These are phyloP conservation scores for Scedosporium boydii DNA, from an alignment of 2,329 filamentous ascomycete genomes.

Conservation along the genomic window DNA sequence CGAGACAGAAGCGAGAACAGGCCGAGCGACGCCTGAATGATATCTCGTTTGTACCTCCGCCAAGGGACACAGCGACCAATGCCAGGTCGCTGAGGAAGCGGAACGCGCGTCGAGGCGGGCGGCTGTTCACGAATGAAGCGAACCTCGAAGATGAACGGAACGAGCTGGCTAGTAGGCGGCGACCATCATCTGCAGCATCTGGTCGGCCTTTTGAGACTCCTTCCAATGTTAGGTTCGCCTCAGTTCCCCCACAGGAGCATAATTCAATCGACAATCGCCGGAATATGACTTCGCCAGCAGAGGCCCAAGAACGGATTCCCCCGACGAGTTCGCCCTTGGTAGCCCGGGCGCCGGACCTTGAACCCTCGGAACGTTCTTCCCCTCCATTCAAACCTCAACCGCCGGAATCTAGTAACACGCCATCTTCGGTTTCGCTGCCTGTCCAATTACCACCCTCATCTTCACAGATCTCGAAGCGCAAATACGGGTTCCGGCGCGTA, in stretches of 20 bases:
- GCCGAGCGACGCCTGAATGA: background rate
- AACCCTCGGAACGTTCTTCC: background rate
- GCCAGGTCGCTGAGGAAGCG: background rate
- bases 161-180: background rate
- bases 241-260: background rate
- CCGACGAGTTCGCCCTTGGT: background rate
- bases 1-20: background rate
- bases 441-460: constrained; percentile 1
- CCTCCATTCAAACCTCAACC: background rate
- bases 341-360: background rate
- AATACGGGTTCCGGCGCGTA: background rate
- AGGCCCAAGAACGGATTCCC: background rate
- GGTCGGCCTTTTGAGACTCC: background rate
- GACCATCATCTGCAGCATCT: background rate
- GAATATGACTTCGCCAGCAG: background rate
- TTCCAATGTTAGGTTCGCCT: background rate
- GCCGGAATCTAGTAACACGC: background rate
- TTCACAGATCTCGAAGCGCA: background rate
- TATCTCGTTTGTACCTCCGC: constrained; percentile 1
- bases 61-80: background rate
- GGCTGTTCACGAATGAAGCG: background rate
- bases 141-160: background rate
- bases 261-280: background rate
- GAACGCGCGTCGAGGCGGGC: background rate
- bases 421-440: background rate